phyloP scores from a whole-genome alignment of 139 green algal species.

The Micractinium sp. region DNA sequence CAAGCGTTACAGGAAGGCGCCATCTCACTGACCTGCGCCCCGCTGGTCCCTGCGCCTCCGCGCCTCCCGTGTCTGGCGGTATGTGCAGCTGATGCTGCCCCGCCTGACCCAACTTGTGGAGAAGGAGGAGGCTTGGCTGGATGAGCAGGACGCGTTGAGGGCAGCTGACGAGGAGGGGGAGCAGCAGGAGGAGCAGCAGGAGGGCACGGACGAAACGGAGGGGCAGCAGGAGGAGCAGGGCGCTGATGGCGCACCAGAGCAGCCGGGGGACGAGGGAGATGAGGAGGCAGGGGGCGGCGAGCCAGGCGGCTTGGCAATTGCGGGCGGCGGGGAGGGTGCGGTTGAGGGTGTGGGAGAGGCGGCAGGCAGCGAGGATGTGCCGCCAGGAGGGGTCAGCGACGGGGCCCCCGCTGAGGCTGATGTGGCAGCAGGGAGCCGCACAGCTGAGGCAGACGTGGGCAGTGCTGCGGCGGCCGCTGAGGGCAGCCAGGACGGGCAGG shows the following conservation, averaged over 20 bases:
- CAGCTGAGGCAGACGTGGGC: no score
- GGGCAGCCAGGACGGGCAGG: neutral
- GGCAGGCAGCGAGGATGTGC: no score
- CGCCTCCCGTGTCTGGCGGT: neutral
- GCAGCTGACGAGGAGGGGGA: conserved; percentile 20
- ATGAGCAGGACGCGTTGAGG: conserved; percentile 1
- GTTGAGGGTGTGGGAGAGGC: neutral
- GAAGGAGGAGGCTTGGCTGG: conserved; percentile 40
- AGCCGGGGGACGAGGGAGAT: neutral
- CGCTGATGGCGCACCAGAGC: neutral
- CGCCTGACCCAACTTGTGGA: conserved; percentile 35
- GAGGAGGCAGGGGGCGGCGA: neutral
- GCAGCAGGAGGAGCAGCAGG: conserved; percentile 23
- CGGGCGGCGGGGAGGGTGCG: neutral
- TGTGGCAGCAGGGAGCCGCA: neutral
- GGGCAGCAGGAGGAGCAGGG: neutral
- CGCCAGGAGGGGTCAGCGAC: no score
- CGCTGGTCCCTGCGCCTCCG: no score
- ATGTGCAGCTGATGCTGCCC: conserved; percentile 10
- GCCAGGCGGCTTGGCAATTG: neutral
- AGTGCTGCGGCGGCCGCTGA: neutral
- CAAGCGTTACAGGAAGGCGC: no score
- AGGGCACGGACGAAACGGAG: neutral
- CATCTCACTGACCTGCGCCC: no score
- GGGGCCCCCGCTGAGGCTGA: neutral